Evolutionary conservation across 2,329 filamentous ascomycete species (phyloP).

Genomic region (Talaromyces rugulosus): DNA sequence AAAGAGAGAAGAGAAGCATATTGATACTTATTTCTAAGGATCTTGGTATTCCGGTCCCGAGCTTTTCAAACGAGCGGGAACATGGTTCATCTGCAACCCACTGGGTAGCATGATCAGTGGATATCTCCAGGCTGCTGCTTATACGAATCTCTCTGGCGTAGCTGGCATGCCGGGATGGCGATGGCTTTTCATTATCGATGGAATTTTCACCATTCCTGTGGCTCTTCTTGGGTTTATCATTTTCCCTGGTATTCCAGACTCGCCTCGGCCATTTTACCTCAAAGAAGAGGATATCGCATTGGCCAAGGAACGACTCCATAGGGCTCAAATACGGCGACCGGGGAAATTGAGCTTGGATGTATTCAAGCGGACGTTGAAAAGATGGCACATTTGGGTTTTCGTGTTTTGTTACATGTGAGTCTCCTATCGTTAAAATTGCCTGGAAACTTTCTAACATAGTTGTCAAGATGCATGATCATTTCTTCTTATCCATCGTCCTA

Average conservation of each 20-base stretch:
- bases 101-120: slow-evolving; percentile 56
- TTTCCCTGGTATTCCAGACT: slow-evolving; percentile 39
- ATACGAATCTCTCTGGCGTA: slow-evolving; percentile 49
- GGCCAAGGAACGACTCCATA: slow-evolving; percentile 33
- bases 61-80: slow-evolving; percentile 52
- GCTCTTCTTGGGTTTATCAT: slow-evolving; percentile 52
- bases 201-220: slow-evolving; percentile 54
- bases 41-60: slow-evolving; percentile 43
- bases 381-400: slow-evolving; percentile 53
- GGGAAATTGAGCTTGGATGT: slow-evolving; percentile 41
- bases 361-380: slow-evolving; percentile 41
- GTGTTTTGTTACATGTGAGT: slow-evolving; percentile 48
- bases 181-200: slow-evolving; percentile 58
- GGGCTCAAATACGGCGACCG: slow-evolving; percentile 21
- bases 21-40: slow-evolving; percentile 14
- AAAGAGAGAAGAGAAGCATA: neutral
- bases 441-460: slow-evolving; percentile 9
- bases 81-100: slow-evolving; percentile 52
- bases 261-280: slow-evolving; percentile 37
- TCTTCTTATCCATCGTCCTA: slow-evolving; percentile 43
- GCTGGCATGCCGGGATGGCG: slow-evolving; percentile 49
- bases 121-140: slow-evolving; percentile 53
- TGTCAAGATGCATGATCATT: slow-evolving; percentile 40
- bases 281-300: slow-evolving; percentile 32
- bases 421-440: slow-evolving; percentile 11